A percentile compares a stretch with the other conserved stretches of the same genome.
These are phyloP conservation scores for Melanomma pulvis-pyrius DNA, from an alignment of 495 filamentous ascomycete genomes.

Conservation along the genomic window DNA sequence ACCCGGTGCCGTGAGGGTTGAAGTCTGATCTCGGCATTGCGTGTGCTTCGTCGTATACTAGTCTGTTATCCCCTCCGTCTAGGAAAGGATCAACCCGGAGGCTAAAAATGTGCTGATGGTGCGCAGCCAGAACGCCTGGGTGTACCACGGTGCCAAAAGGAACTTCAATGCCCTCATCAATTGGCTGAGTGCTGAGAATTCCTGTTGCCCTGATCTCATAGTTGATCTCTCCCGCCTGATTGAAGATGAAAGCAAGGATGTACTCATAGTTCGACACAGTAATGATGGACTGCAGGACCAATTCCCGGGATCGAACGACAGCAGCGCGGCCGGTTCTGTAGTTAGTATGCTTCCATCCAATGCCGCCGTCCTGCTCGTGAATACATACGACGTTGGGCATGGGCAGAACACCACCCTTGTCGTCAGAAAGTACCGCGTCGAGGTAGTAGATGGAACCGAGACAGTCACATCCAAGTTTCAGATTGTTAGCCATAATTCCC, in stretches of 20 bases:
- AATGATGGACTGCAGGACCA: constrained; percentile 69
- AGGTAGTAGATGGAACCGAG: constrained; percentile 78
- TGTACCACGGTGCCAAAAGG: constrained; percentile 85
- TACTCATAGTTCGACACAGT: constrained; percentile 69
- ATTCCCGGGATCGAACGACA: constrained; percentile 67
- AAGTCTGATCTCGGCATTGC: constrained; percentile 71
- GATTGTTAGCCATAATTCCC: constrained; percentile 74
- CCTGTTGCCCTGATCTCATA: constrained; percentile 84
- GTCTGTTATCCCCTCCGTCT: constrained; percentile 71
- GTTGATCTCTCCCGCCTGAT: constrained; percentile 77
- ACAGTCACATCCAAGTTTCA: constrained; percentile 55
- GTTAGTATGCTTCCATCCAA: constrained; percentile 83
- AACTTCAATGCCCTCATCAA: constrained; percentile 68
- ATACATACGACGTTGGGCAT: constrained; percentile 78
- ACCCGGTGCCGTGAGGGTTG: constrained; percentile 81
- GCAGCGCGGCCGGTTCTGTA: constrained; percentile 70
- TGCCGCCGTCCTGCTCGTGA: constrained; percentile 74
- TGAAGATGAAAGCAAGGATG: constrained; percentile 81
- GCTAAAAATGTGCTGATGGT: constrained; percentile 90
- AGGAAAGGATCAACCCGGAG: constrained; percentile 82
- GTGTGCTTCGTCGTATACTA: constrained; percentile 73
- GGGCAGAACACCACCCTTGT: constrained; percentile 60
- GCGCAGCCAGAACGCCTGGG: constrained; percentile 75
- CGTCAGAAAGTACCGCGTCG: constrained; percentile 56
- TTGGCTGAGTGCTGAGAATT: constrained; percentile 80